Base-by-base conservation (phyloP, 2,329 filamentous ascomycete genomes). In the Verticillium dahliae region DNA sequence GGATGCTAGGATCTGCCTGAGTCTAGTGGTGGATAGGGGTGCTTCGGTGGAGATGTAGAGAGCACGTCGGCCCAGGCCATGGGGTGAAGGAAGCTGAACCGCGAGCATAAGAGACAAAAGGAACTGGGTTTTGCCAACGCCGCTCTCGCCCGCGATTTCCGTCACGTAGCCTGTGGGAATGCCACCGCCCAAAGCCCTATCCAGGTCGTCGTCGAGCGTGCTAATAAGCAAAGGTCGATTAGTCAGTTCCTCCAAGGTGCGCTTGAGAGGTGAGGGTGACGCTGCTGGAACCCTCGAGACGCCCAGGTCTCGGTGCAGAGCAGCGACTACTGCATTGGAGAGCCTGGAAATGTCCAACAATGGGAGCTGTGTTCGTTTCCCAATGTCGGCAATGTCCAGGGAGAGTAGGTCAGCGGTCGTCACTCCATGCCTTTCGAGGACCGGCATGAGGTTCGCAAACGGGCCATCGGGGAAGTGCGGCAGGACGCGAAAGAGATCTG, bases 11-110 rank as follows among this genome's bases (percentile, higher is more conserved):
- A 99, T 87, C 74, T 98, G 92, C 0, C 86, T 78, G 0, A 99
- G 85, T 22, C 95, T 90, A 2, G 79, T 85, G 6, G 94, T 98
- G 22, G 92, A 87, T 1, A 99, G 84, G 1, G 90, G 82, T 0
- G 92, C 88, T 77, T 99, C 95, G 54, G 95, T 98, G 1, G 93
- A 96, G 69, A 99, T 90, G 80, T 99, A 99, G 39, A 99, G 82
- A 1, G 91, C 89, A n/a, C 87, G 83, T 63, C 87, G 86, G 41
- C 84, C 84, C 0, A 92, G 81, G 6, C 91, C 92, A 52, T 81
- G 80, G 0, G 91, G 90, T 1, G 86, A 77, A 2, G 90, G 87
- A 4, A 98, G 87, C 74, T 99, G 95, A 15, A 89, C 88, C 37
- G 93, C 84, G 38, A 98, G 86, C 55, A 96, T 87, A 34, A 99